phyloP scores from a whole-genome alignment of 176 grass and related monocot species.

The Echinochloa phyllopogon region DNA sequence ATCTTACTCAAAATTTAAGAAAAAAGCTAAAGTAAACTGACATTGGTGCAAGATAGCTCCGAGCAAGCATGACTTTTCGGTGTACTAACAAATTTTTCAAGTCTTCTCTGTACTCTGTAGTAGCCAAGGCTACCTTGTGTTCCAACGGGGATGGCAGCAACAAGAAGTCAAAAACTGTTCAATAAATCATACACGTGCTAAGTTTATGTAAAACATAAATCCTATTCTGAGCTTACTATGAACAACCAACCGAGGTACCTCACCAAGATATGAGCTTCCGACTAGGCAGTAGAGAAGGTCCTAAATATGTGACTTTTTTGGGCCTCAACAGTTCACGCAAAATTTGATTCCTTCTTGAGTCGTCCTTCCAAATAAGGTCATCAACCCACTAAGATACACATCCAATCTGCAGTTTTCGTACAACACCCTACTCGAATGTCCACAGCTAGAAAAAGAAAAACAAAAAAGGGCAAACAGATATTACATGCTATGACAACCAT shows the following conservation, averaged over 20 bases:
- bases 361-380: neutral
- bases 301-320: neutral
- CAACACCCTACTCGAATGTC: constrained; percentile 5
- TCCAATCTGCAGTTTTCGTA: neutral
- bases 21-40: too few species aligned
- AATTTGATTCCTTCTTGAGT: neutral
- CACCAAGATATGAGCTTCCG: neutral
- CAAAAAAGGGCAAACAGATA: constrained; percentile 2
- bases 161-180: neutral
- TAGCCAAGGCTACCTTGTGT: too few species aligned
- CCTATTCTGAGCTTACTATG: too few species aligned
- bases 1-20: too few species aligned
- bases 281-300: neutral
- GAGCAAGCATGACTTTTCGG: too few species aligned
- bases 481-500: constrained; percentile 13
- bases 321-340: neutral
- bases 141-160: too few species aligned
- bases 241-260: too few species aligned
- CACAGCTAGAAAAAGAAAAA: neutral
- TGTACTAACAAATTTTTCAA: too few species aligned
- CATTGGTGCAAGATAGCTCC: too few species aligned
- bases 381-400: neutral
- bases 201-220: too few species aligned
- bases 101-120: too few species aligned
- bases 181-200: neutral